Evolutionary conservation across 345 rosid species (phyloP).

Genomic region (Odontarrhena argentea): DNA sequence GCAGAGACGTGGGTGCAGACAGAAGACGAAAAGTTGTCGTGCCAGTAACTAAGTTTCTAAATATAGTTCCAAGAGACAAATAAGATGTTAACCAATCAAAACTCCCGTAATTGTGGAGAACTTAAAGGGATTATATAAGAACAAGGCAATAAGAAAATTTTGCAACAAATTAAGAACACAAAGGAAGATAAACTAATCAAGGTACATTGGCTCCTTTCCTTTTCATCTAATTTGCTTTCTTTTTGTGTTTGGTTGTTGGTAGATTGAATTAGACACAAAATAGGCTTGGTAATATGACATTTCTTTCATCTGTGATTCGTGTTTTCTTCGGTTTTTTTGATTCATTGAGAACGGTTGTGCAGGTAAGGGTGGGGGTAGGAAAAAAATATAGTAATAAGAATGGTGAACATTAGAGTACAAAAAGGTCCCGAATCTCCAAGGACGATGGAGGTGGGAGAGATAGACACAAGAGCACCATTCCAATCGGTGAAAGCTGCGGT

Average conservation of each 20-base stretch:
- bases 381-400: conserved; percentile 31
- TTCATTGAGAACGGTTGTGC: conserved; percentile 14
- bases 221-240: neutral
- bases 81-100: conserved; percentile 37
- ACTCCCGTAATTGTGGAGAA: conserved; percentile 35
- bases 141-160: conserved; percentile 6
- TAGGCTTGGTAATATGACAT: neutral
- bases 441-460: conserved; percentile 84
- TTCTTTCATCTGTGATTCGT: neutral
- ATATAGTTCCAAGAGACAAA: conserved; percentile 33
- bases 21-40: conserved; percentile 35
- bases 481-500: conserved; percentile 97
- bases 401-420: conserved; percentile 54
- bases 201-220: conserved; percentile 20
- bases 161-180: conserved; percentile 10
- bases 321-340: neutral
- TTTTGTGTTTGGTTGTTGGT: neutral
- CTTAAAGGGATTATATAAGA: conserved; percentile 27
- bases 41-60: conserved; percentile 43
- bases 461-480: conserved; percentile 89
- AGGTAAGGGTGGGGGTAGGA: neutral
- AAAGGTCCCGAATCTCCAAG: conserved; percentile 53
- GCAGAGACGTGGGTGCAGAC: conserved; percentile 39
- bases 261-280: neutral
- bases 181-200: conserved; percentile 22